A percentile compares a stretch with the other conserved stretches of the same genome.
Conservation (phyloP, 805 yeast genomes). For the Wickerhamiella sergipiensis region DNA sequence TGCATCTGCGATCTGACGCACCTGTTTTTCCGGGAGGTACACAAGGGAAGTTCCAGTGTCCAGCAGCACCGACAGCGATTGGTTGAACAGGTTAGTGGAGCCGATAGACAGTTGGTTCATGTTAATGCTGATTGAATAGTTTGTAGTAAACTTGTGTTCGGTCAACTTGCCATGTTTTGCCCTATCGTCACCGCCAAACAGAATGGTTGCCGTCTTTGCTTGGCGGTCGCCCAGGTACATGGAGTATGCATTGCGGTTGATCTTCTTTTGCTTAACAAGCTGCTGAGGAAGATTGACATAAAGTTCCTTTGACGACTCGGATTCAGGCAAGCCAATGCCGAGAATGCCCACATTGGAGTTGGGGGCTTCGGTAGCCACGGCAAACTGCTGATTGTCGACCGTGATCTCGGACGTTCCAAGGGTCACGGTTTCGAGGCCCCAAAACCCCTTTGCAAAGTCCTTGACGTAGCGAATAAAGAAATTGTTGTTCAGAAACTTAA, state of each 20-base stretch:
- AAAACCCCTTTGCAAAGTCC: conserved; percentile 37
- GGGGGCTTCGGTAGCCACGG: conserved; percentile 54
- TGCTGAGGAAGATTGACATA: conserved; percentile 53
- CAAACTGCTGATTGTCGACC: conserved; percentile 48
- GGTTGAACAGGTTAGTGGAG: conserved; percentile 1
- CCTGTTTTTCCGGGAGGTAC: conserved; percentile 32
- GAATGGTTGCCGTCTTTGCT: conserved; percentile 34
- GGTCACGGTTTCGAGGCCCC: conserved; percentile 49
- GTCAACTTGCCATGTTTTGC: conserved; percentile 43
- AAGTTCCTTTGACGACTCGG: conserved; percentile 8
- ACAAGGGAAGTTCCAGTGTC: conserved; percentile 47
- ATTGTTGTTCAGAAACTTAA: conserved; percentile 8
- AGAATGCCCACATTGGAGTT: conserved; percentile 41
- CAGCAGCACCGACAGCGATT: conserved; percentile 28
- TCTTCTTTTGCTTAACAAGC: conserved; percentile 44
- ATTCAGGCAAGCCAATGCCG: conserved; percentile 19
- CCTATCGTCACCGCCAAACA: conserved; percentile 64
- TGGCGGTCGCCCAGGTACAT: conserved; percentile 37
- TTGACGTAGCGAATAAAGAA: conserved; percentile 29
- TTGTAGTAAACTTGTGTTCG: conserved; percentile 30
- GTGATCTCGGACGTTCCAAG: conserved; percentile 30
- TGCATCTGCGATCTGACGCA: conserved; percentile 22
- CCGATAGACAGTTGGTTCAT: conserved; percentile 13
- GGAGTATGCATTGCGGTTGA: conserved; percentile 44
- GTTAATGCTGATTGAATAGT: conserved; percentile 14